These are phyloP conservation scores for Crithidia fasciculata DNA, from an alignment of 208 protist species.

Conservation along the genomic window DNA sequence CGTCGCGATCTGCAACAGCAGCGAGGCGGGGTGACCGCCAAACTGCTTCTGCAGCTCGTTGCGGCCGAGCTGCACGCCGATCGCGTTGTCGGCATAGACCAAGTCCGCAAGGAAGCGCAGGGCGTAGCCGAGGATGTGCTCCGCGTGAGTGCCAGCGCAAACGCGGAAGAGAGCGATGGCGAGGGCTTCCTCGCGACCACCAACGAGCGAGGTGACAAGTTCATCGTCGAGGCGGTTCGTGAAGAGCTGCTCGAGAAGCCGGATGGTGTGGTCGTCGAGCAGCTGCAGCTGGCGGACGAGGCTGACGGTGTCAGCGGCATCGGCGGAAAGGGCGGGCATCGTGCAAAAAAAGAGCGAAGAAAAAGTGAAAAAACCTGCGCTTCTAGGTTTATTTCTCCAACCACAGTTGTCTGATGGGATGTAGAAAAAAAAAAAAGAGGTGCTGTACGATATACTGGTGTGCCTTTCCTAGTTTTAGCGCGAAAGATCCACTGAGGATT, in stretches of 20 bases:
- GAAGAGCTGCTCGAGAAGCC: constrained; percentile 83
- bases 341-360: constrained; percentile 1
- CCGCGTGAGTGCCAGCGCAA: constrained; percentile 42
- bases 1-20: constrained; percentile 58
- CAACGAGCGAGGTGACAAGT: constrained; percentile 61
- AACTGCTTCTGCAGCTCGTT: constrained; percentile 46
- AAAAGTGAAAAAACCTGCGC: constrained; percentile 1
- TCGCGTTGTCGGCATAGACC: constrained; percentile 37
- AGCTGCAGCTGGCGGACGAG: constrained; percentile 72
- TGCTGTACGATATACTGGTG: neutral
- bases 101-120: constrained; percentile 86
- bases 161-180: constrained; percentile 68
- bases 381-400: too few species aligned
- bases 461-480: too few species aligned
- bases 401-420: neutral
- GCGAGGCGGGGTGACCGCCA: constrained; percentile 49
- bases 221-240: constrained; percentile 58
- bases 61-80: constrained; percentile 65
- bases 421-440: constrained; percentile 2
- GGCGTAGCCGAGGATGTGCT: constrained; percentile 64
- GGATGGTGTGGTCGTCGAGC: constrained; percentile 61
- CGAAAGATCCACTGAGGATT: too few species aligned
- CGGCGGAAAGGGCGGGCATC: constrained; percentile 72
- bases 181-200: constrained; percentile 56
- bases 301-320: constrained; percentile 68